These are phyloP conservation scores for Nakaseomyces bracarensis DNA, from an alignment of 1,139 yeast species.

Conservation along the genomic window DNA sequence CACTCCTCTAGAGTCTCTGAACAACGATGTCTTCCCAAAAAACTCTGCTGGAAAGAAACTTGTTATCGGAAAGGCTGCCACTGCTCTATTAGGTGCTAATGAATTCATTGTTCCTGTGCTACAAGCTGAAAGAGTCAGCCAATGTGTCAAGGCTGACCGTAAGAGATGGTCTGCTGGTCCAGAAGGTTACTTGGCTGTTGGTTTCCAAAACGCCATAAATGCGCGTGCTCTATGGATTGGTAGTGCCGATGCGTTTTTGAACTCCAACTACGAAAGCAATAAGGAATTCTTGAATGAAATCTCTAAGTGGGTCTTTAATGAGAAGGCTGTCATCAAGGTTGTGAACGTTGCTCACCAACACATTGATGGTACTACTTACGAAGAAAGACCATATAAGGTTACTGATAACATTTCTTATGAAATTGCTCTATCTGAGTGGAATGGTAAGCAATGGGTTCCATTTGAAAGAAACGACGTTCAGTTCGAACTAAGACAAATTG, in stretches of 20 bases:
- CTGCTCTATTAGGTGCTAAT: conserved; percentile 51
- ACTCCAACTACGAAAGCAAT: conserved; percentile 29
- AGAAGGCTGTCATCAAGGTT: conserved; percentile 54
- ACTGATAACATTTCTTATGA: conserved; percentile 60
- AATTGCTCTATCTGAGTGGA: conserved; percentile 61
- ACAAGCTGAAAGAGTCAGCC: conserved; percentile 60
- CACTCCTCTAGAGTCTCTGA: conserved; percentile 17
- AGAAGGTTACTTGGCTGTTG: conserved; percentile 72
- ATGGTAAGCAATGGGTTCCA: conserved; percentile 59
- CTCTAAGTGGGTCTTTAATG: conserved; percentile 68
- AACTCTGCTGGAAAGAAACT: conserved; percentile 19
- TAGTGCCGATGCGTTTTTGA: conserved; percentile 43
- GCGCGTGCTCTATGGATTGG: conserved; percentile 84
- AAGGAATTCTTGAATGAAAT: conserved; percentile 41
- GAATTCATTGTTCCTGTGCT: conserved; percentile 65
- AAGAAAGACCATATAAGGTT: conserved; percentile 53
- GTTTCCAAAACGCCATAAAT: conserved; percentile 70
- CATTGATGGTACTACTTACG: conserved; percentile 40
- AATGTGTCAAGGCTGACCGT: conserved; percentile 35
- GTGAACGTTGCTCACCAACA: conserved; percentile 42
- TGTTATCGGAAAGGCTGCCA: conserved; percentile 38
- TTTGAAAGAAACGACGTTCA: conserved; percentile 55
- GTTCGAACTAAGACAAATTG: conserved; percentile 81
- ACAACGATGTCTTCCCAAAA: conserved; percentile 20
- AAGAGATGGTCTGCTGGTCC: conserved; percentile 78